A percentile compares a stretch with the other conserved stretches of the same genome.
Conservation (phyloP, 129 eudicot species). For the sunflower (Helianthus annuus) region HanXRQr2.0-SUNRISE NC_035448.2:7038873-7039372, state of each 20-base stretch:
- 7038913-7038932: neutral
- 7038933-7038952: neutral
- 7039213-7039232: too few species aligned
- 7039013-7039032: neutral
- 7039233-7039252: neutral
- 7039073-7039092: neutral
- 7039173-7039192: neutral
- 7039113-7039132: neutral
- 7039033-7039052: neutral
- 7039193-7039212: too few species aligned
- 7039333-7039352: neutral
- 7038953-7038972: neutral
- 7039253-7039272: neutral
- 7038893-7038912: slow-evolving; percentile 5
- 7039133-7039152: neutral
- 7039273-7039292: neutral
- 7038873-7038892: neutral
- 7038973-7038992: neutral
- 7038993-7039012: neutral
- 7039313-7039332: neutral
- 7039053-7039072: neutral
- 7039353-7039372: neutral
- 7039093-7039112: neutral
- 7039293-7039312: neutral
- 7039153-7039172: neutral